phyloP scores from a whole-genome alignment of 495 filamentous ascomycete genomes.

The Podospora tetraspora region DNA sequence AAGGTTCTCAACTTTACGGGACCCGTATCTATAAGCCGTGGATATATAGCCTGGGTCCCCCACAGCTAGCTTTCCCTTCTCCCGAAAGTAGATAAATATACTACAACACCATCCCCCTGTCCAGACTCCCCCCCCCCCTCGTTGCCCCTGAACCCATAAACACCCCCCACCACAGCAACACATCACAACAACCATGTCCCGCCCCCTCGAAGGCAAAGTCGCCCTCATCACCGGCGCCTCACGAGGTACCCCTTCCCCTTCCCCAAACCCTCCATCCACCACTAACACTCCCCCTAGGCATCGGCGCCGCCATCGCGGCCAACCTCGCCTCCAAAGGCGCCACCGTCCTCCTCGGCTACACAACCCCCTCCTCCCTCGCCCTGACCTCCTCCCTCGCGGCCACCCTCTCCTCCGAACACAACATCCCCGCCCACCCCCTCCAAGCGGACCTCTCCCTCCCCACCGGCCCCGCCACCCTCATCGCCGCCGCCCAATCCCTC shows the following conservation, averaged over 20 bases:
- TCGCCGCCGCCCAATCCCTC: constrained; percentile 28
- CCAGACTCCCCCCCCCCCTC: neutral
- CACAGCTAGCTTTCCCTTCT: neutral
- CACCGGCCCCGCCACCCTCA: constrained; percentile 33
- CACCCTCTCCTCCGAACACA: constrained; percentile 38
- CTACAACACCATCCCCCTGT: neutral
- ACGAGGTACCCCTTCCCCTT: constrained; percentile 46
- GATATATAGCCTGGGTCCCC: constrained; percentile 6
- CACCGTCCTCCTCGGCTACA: constrained; percentile 65
- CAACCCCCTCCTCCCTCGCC: constrained; percentile 43
- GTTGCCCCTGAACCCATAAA: neutral
- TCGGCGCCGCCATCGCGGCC: constrained; percentile 75
- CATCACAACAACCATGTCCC: constrained; percentile 23
- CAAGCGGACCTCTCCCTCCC: constrained; percentile 44
- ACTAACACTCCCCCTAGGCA: constrained; percentile 52
- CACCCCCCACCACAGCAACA: neutral
- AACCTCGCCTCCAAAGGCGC: constrained; percentile 74
- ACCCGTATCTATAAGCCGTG: constrained; percentile 7
- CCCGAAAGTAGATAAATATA: constrained; percentile 6
- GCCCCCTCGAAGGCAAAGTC: constrained; percentile 59
- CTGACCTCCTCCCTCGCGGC: constrained; percentile 29
- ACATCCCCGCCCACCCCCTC: constrained; percentile 33
- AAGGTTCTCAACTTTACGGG: neutral
- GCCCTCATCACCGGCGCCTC: constrained; percentile 75
- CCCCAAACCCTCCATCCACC: neutral